These are phyloP conservation scores for Oenanthe javanica DNA, from an alignment of 140 eudicot genomes.

Conservation along the genomic window DNA sequence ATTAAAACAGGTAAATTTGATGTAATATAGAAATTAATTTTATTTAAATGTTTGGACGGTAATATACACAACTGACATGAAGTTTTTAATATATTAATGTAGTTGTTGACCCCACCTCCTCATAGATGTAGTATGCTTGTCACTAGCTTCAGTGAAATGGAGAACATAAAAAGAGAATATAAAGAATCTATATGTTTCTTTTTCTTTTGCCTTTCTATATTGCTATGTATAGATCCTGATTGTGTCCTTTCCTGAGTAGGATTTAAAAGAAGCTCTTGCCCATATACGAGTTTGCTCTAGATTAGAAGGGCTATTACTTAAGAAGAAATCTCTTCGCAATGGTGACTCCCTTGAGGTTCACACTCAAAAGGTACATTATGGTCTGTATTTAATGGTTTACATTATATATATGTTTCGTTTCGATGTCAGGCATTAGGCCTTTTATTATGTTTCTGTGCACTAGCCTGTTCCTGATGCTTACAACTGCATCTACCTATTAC, in stretches of 20 bases:
- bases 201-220: neutral
- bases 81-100: neutral
- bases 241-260: constrained; percentile 36
- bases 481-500: neutral
- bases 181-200: neutral
- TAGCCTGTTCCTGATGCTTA: neutral
- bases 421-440: neutral
- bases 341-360: constrained; percentile 92
- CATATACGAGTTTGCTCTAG: constrained; percentile 82
- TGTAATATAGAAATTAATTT: neutral
- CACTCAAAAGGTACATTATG: constrained; percentile 68
- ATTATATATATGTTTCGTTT: neutral
- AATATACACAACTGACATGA: neutral
- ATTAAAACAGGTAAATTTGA: neutral
- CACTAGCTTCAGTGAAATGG: neutral
- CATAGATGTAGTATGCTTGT: neutral
- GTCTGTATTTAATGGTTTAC: neutral
- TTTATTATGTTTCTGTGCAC: neutral
- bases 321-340: constrained; percentile 55
- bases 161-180: neutral
- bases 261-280: constrained; percentile 76
- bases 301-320: constrained; percentile 74
- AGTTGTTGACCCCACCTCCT: neutral
- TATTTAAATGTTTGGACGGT: neutral
- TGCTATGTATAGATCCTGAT: constrained; percentile 14